These are phyloP conservation scores for Aspergillus sp. DNA, from an alignment of 2,329 filamentous ascomycete genomes.

Conservation along the genomic window DNA sequence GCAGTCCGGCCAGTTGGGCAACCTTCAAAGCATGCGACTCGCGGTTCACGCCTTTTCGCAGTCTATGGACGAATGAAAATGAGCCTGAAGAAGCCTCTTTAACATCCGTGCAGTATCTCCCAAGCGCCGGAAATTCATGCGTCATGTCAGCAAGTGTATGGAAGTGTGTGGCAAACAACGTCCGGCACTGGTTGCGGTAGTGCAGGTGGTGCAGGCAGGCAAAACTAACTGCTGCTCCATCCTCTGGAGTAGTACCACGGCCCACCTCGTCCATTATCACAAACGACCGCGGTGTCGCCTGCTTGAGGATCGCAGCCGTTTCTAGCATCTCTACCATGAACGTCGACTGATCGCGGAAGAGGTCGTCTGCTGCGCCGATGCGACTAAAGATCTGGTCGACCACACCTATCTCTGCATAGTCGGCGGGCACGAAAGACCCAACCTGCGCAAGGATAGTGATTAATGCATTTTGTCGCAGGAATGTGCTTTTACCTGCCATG, in stretches of 20 bases:
- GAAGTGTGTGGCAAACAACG: slow-evolving; percentile 94
- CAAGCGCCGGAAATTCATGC: slow-evolving; percentile 57
- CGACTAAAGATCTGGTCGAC: slow-evolving; percentile 97
- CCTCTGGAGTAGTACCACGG: slow-evolving; percentile 87
- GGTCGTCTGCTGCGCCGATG: slow-evolving; percentile 88
- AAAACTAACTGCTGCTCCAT: slow-evolving; percentile 86
- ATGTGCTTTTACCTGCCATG: slow-evolving; percentile 97
- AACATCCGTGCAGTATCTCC: slow-evolving; percentile 86
- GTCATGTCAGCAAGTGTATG: slow-evolving; percentile 81
- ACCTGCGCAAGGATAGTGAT: slow-evolving; percentile 92
- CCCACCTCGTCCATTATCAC: slow-evolving; percentile 99
- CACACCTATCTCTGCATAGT: slow-evolving; percentile 79
- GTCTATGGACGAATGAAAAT: slow-evolving; percentile 83
- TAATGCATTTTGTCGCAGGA: slow-evolving; percentile 90
- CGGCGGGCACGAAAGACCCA: slow-evolving; percentile 87
- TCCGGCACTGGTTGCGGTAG: slow-evolving; percentile 71
- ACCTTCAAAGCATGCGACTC: slow-evolving; percentile 92
- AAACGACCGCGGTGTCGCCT: slow-evolving; percentile 80
- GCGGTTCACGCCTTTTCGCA: slow-evolving; percentile 79
- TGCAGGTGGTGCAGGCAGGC: slow-evolving; percentile 84
- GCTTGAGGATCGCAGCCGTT: slow-evolving; percentile 82
- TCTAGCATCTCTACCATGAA: slow-evolving; percentile 99
- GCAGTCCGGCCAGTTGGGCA: slow-evolving; percentile 80
- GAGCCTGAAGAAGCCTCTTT: slow-evolving; percentile 66
- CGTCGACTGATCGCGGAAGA: slow-evolving; percentile 93